Base-by-base conservation (phyloP, 2,329 filamentous ascomycete species). In the Lecanicillium sp. region DNA sequence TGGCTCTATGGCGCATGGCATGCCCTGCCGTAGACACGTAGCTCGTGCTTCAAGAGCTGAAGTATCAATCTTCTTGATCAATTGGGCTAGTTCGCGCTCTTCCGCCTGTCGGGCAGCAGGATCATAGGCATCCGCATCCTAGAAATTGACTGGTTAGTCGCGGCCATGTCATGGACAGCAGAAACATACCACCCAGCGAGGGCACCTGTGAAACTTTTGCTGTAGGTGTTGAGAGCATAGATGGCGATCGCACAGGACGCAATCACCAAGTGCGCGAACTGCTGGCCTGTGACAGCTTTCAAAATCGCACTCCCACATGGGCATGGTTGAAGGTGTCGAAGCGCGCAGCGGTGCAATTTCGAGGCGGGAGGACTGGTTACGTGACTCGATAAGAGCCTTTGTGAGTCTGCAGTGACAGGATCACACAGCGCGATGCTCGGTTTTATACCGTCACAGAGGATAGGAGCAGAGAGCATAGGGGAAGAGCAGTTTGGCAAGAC, bases 181-280 rank as follows among this genome's bases (percentile, higher is more conserved):
- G 7, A 43, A 37, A 62, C 62, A 55, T 26, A 67, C 66, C 60
- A 67, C 59, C 64, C 63, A 70, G 49, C 52, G 51, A 46, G 66
- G 59, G 55, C 59, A 72, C 26, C 33, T 56, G 50, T 71, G 67
- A 48, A 61, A 60, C 14, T 53, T 42, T 27, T 58, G 49, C 37
- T 54, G 37, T 29, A 69, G 48, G 55, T 70, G 67, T 23, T 52
- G 51, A 24, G 50, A 56, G 49, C 66, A 70, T 43, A 70, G 53
- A 58, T 69, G 66, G 15, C 60, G 63, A 52, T 62, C 52, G 52
- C 67, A 71, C n/a, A 71, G 57, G 9, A 65, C 47, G 27, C 67
- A 72, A 39, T 66, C 61, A 12, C 67, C 67, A 24, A 60, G 49
- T 39, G 35, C 62, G 35, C 66, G 66, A 41, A 69, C 63, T 46